Percentiles rank a stretch among this genome's conserved stretches.
Conservation (phyloP, 2,329 filamentous ascomycete genomes). For the Sarocladium brachiariae region DNA sequence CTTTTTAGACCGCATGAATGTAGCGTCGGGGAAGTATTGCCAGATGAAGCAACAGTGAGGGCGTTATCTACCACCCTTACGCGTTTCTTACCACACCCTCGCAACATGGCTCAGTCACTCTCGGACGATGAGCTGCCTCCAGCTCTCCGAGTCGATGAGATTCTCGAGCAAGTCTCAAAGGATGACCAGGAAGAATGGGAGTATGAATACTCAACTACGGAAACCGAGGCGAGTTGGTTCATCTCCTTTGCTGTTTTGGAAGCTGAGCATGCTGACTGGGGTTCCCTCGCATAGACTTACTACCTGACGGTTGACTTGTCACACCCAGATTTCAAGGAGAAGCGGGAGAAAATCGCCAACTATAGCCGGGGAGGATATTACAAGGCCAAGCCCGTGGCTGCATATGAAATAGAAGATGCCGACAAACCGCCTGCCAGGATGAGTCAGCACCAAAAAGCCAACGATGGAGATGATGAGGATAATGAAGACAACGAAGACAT, state of each 20-base stretch:
- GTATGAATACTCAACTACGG: conserved; percentile 58
- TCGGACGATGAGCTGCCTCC: not conserved
- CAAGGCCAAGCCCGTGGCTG: conserved; percentile 28
- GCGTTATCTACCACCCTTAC: too few species aligned
- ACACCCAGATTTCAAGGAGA: conserved; percentile 48
- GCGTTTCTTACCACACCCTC: too few species aligned
- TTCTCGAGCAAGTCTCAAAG: conserved; percentile 17
- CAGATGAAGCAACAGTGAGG: too few species aligned
- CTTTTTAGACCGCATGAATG: not conserved
- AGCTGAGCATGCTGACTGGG: not conserved
- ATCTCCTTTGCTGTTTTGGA: too few species aligned
- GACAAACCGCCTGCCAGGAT: not conserved
- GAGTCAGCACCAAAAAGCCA: not conserved
- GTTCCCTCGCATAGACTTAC: conserved; percentile 41
- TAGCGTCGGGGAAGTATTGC: too few species aligned
- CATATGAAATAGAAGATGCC: conserved; percentile 6
- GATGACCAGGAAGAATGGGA: conserved; percentile 57
- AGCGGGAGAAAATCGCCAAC: conserved; percentile 30
- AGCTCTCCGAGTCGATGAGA: conserved; percentile 18
- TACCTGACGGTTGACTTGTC: conserved; percentile 59
- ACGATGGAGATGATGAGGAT: conserved; percentile 6
- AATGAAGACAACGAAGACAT: conserved; percentile 6
- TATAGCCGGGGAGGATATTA: conserved; percentile 40
- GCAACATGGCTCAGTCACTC: not conserved
- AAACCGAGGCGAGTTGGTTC: conserved; percentile 49